Evolutionary conservation across 2,329 filamentous ascomycete species (phyloP).

Genomic region (Penicillium brevicompactum): DNA sequence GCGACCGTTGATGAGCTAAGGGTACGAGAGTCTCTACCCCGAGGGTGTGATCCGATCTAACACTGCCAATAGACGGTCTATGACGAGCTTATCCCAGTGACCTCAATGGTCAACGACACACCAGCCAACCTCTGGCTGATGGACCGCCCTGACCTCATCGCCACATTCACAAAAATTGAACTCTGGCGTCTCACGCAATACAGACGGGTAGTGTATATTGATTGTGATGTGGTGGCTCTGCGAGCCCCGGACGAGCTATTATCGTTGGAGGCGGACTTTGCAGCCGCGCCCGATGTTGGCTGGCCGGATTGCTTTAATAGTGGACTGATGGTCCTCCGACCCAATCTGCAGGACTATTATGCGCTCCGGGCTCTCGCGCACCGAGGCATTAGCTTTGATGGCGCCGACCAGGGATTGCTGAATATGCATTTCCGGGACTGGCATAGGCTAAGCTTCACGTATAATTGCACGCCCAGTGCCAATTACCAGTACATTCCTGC

Average conservation of each 20-base stretch:
- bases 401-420: slow-evolving; percentile 90
- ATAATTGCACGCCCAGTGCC: slow-evolving; percentile 95
- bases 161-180: slow-evolving; percentile 94
- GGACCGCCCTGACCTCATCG: slow-evolving; percentile 85
- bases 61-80: slow-evolving; percentile 66
- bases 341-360: slow-evolving; percentile 85
- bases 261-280: slow-evolving; percentile 61
- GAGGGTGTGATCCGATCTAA: not conserved
- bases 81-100: slow-evolving; percentile 84
- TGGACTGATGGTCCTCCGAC: slow-evolving; percentile 90
- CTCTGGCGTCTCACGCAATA: slow-evolving; percentile 92
- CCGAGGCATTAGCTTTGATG: slow-evolving; percentile 89
- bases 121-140: slow-evolving; percentile 87
- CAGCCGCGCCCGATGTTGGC: slow-evolving; percentile 87
- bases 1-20: slow-evolving; percentile 77
- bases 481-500: slow-evolving; percentile 98
- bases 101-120: slow-evolving; percentile 73
- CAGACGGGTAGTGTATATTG: slow-evolving; percentile 89
- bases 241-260: slow-evolving; percentile 93
- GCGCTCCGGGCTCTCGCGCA: slow-evolving; percentile 81
- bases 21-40: slow-evolving; percentile 47
- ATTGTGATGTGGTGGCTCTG: slow-evolving; percentile 89
- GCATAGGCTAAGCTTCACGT: slow-evolving; percentile 88
- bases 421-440: slow-evolving; percentile 91
- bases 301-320: slow-evolving; percentile 99